These are phyloP conservation scores for Cinchona pubescens DNA, from an alignment of 257 asterid genomes.

Conservation along the genomic window DNA sequence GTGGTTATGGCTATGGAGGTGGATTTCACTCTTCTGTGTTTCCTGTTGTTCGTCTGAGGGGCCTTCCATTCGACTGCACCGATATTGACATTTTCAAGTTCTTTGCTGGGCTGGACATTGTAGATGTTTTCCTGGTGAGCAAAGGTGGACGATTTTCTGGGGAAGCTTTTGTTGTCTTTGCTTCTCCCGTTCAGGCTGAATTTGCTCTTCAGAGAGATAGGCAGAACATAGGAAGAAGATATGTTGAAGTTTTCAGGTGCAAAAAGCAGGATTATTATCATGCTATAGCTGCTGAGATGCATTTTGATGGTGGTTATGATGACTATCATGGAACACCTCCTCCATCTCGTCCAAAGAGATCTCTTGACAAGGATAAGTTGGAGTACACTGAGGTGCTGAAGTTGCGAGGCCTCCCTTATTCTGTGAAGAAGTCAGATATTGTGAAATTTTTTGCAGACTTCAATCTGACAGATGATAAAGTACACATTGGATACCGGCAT, in stretches of 20 bases:
- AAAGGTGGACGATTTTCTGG: slow-evolving; percentile 84
- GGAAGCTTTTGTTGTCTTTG: slow-evolving; percentile 85
- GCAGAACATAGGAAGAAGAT: slow-evolving; percentile 91
- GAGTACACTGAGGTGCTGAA: slow-evolving; percentile 82
- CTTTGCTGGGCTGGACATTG: slow-evolving; percentile 83
- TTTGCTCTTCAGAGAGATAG: slow-evolving; percentile 78
- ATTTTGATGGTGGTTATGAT: slow-evolving; percentile 50
- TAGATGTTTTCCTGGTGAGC: slow-evolving; percentile 77
- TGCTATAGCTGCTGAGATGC: slow-evolving; percentile 87
- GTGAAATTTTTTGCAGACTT: slow-evolving; percentile 66
- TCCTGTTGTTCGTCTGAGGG: slow-evolving; percentile 88
- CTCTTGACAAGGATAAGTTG: slow-evolving; percentile 73
- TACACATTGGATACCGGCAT: slow-evolving; percentile 60
- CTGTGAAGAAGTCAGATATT: slow-evolving; percentile 66
- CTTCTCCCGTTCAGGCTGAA: slow-evolving; percentile 79
- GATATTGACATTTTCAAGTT: slow-evolving; percentile 75
- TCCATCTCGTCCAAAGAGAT: slow-evolving; percentile 61
- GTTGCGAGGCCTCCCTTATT: slow-evolving; percentile 85
- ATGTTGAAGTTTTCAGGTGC: slow-evolving; percentile 95
- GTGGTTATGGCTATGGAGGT: slow-evolving; percentile 48
- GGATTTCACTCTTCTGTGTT: slow-evolving; percentile 51
- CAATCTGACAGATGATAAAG: slow-evolving; percentile 55
- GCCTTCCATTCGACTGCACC: slow-evolving; percentile 85
- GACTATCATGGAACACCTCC: slow-evolving; percentile 53
- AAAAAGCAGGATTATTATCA: slow-evolving; percentile 83